Evolutionary conservation across 495 filamentous ascomycete genomes (phyloP).

Genomic region (Thozetella sp.): DNA sequence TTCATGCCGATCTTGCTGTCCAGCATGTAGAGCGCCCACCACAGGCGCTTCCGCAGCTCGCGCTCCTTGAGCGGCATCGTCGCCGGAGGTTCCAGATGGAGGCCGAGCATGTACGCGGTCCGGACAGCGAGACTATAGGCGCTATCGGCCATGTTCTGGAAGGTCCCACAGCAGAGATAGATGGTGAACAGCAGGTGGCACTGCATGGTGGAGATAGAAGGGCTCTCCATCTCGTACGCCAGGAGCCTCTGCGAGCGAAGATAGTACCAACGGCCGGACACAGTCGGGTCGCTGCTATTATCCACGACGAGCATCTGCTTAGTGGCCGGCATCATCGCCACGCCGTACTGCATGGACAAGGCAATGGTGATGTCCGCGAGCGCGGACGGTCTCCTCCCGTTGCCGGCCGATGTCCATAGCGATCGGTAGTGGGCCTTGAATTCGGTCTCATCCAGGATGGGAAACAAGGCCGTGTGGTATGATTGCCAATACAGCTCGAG

Average conservation of each 20-base stretch:
- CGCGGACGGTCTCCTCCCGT: slow-evolving; percentile 44
- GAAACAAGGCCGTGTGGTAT: slow-evolving; percentile 31
- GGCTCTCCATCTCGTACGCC: slow-evolving; percentile 46
- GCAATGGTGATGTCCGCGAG: slow-evolving; percentile 58
- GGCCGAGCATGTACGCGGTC: slow-evolving; percentile 51
- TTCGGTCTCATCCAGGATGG: slow-evolving; percentile 46
- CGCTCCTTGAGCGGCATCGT: slow-evolving; percentile 30
- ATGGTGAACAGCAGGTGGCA: slow-evolving; percentile 58
- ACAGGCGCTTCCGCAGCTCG: slow-evolving; percentile 48
- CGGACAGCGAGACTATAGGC: slow-evolving; percentile 41
- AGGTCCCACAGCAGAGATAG: slow-evolving; percentile 59
- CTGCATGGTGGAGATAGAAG: slow-evolving; percentile 51
- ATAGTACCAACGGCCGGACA: slow-evolving; percentile 46
- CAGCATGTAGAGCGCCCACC: slow-evolving; percentile 52
- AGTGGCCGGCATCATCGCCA: slow-evolving; percentile 24
- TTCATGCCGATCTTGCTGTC: slow-evolving; percentile 53
- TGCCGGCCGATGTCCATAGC: slow-evolving; percentile 36
- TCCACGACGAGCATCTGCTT: slow-evolving; percentile 8
- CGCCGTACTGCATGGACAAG: slow-evolving; percentile 54
- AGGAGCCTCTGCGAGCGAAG: slow-evolving; percentile 47
- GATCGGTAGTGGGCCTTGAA: slow-evolving; percentile 51
- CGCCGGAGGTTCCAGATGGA: slow-evolving; percentile 48
- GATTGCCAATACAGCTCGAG: slow-evolving; percentile 50
- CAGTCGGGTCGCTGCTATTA: slow-evolving; percentile 35
- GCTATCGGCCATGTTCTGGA: slow-evolving; percentile 51